Evolutionary conservation across 1,284 basidiomycete genomes (phyloP).

Genomic region (Lentinula novae-zelandiae): DNA sequence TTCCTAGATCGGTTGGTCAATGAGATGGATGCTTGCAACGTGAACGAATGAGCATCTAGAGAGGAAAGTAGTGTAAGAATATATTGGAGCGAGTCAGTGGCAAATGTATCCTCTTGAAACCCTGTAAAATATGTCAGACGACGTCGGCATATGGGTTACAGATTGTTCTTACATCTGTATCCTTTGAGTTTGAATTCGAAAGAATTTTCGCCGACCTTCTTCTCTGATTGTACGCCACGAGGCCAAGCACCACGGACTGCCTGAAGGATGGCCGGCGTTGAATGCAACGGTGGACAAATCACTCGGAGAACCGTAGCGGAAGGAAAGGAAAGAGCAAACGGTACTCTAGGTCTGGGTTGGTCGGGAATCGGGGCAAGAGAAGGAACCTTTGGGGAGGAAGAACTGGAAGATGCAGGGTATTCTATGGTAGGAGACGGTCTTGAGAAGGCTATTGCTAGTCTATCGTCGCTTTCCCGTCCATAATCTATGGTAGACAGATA

Average conservation of each 20-base stretch:
- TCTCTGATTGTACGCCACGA: constrained; percentile 70
- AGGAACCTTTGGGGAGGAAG: not conserved
- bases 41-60: constrained; percentile 65
- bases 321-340: constrained; percentile 72
- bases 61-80: constrained; percentile 64
- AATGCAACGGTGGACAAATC: constrained; percentile 66
- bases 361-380: constrained; percentile 26
- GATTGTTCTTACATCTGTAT: constrained; percentile 58
- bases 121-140: constrained; percentile 37
- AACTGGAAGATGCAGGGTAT: constrained; percentile 27
- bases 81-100: constrained; percentile 72
- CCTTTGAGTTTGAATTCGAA: constrained; percentile 80
- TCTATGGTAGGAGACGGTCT: constrained; percentile 34
- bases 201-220: constrained; percentile 64
- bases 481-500: constrained; percentile 73
- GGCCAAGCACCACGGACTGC: constrained; percentile 78
- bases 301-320: constrained; percentile 67
- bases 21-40: constrained; percentile 64
- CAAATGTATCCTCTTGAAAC: constrained; percentile 75
- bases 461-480: constrained; percentile 71
- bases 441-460: constrained; percentile 66
- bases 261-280: constrained; percentile 73
- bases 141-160: not conserved
- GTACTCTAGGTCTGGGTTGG: constrained; percentile 37
- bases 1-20: constrained; percentile 64